phyloP scores from a whole-genome alignment of 139 green algal species.

The Tetradesmus obliquus region DNA sequence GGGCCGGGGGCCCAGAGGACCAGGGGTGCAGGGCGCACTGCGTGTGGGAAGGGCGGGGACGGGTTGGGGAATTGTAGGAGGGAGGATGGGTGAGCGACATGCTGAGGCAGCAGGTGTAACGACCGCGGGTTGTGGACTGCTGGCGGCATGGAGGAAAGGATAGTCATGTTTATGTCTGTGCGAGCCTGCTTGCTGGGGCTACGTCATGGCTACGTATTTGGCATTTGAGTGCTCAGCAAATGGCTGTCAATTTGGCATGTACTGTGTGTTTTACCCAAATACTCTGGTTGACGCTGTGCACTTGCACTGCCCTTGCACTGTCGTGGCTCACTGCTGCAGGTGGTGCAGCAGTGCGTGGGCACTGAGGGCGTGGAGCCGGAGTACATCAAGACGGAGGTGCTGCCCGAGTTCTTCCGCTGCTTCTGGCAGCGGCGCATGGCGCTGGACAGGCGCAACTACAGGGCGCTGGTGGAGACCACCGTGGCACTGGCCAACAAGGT shows the following conservation, averaged over 20 bases:
- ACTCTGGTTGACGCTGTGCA: background rate
- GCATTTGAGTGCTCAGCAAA: too few species aligned
- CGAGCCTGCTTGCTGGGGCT: too few species aligned
- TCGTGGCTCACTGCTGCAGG: constrained; percentile 46
- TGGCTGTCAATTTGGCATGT: background rate
- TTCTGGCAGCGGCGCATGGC: constrained; percentile 99
- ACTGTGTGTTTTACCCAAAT: background rate
- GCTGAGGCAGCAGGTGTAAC: too few species aligned
- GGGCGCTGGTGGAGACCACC: constrained; percentile 96
- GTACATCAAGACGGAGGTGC: constrained; percentile 90
- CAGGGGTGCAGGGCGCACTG: too few species aligned
- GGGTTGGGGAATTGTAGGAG: too few species aligned
- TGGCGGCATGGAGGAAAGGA: too few species aligned
- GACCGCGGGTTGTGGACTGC: too few species aligned
- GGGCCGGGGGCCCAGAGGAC: background rate
- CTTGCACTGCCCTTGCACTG: background rate
- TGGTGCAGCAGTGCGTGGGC: constrained; percentile 98
- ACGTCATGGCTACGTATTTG: too few species aligned
- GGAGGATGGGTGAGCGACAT: too few species aligned
- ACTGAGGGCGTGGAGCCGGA: constrained; percentile 97
- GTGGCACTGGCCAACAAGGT: constrained; percentile 89
- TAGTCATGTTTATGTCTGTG: too few species aligned
- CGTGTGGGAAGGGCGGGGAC: too few species aligned
- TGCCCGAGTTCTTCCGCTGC: constrained; percentile 97
- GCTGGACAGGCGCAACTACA: constrained; percentile 95